These are phyloP conservation scores for Suhomyces sp. DNA, from an alignment of 805 yeast genomes.

Conservation along the genomic window DNA sequence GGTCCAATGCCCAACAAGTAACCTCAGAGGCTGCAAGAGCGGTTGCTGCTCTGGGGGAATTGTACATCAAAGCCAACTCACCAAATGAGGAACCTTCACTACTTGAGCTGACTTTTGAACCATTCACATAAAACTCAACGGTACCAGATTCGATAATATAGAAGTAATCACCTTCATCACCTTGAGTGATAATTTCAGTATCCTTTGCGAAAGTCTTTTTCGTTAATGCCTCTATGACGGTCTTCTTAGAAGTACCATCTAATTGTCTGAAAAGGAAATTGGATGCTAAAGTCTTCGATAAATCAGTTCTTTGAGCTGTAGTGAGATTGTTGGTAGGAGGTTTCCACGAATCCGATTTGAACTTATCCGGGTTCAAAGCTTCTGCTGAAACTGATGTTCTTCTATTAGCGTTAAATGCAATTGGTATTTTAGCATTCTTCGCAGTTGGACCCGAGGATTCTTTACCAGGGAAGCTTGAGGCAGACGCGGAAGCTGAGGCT, in stretches of 20 bases:
- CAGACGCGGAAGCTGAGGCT: slow-evolving; percentile 14
- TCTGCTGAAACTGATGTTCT: slow-evolving; percentile 92
- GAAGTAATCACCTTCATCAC: slow-evolving; percentile 92
- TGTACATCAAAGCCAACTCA: slow-evolving; percentile 95
- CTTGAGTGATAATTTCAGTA: slow-evolving; percentile 76
- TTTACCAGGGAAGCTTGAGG: slow-evolving; percentile 17
- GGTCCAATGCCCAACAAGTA: slow-evolving; percentile 82
- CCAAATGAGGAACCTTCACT: slow-evolving; percentile 92
- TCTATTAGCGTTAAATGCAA: slow-evolving; percentile 72
- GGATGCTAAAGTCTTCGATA: slow-evolving; percentile 68
- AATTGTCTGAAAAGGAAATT: slow-evolving; percentile 84
- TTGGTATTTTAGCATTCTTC: slow-evolving; percentile 44
- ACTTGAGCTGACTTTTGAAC: slow-evolving; percentile 66
- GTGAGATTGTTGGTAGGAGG: slow-evolving; percentile 68
- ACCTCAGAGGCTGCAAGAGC: slow-evolving; percentile 70
- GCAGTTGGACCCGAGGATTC: slow-evolving; percentile 23
- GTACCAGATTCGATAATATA: slow-evolving; percentile 82
- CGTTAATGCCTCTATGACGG: slow-evolving; percentile 81
- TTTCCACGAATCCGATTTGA: slow-evolving; percentile 65
- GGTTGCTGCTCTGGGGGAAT: slow-evolving; percentile 97
- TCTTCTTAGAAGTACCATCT: slow-evolving; percentile 71
- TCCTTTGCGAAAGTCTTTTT: slow-evolving; percentile 63
- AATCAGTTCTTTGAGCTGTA: slow-evolving; percentile 61
- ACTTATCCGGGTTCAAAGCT: slow-evolving; percentile 72
- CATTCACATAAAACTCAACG: slow-evolving; percentile 78